These are phyloP conservation scores for Magnolia officinalis DNA, from an alignment of 164 flowering plant genomes.

Conservation along the genomic window DNA sequence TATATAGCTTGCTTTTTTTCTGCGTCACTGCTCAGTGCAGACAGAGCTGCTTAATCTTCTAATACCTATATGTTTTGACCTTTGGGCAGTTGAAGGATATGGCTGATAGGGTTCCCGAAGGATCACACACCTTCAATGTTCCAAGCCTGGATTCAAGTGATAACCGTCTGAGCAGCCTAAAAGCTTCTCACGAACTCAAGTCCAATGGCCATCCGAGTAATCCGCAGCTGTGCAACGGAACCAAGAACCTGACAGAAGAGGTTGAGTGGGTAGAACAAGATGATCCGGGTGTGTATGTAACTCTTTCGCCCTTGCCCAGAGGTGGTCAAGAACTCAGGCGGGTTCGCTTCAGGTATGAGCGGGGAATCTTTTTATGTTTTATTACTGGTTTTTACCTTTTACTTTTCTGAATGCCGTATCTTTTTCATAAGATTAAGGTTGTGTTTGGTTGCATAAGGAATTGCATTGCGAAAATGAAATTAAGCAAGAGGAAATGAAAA, in stretches of 20 bases:
- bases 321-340: slow-evolving; percentile 76
- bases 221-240: slow-evolving; percentile 28
- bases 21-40: background rate
- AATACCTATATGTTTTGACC: slow-evolving; percentile 7
- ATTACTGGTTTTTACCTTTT: background rate
- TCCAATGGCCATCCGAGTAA: slow-evolving; percentile 23
- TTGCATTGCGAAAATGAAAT: background rate
- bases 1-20: background rate
- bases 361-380: background rate
- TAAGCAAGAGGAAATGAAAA: background rate
- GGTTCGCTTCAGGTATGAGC: slow-evolving; percentile 84
- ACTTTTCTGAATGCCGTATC: too few relatives aligned
- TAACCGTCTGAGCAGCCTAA: slow-evolving; percentile 21
- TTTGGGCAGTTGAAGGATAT: slow-evolving; percentile 63
- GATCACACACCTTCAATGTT: slow-evolving; percentile 15
- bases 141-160: slow-evolving; percentile 17
- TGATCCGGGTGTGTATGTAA: slow-evolving; percentile 79
- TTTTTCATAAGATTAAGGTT: background rate
- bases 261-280: slow-evolving; percentile 66
- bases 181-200: slow-evolving; percentile 28
- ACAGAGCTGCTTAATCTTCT: background rate
- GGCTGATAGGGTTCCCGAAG: slow-evolving; percentile 48
- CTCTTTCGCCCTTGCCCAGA: slow-evolving; percentile 49
- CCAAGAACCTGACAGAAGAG: slow-evolving; percentile 36
- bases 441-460: background rate